Conservation (phyloP, 257 asterid genomes). For the Verbascum thapsus region DNA sequence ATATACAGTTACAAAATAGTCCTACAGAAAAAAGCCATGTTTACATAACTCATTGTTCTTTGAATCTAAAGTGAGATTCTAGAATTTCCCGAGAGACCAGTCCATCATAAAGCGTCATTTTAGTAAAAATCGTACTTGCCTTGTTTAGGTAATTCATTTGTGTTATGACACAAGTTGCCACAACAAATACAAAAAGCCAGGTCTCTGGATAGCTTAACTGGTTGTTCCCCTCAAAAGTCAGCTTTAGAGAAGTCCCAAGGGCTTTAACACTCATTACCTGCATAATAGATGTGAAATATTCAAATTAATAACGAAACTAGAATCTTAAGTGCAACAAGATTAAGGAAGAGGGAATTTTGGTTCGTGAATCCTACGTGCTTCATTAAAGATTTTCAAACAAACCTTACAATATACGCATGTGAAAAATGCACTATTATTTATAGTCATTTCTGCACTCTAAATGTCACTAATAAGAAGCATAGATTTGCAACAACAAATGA, state of each 20-base stretch:
- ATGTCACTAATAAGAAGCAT: neutral
- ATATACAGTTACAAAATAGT: too few relatives aligned
- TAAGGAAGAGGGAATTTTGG: neutral
- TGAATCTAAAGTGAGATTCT: conserved; percentile 2
- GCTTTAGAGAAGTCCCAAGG: conserved; percentile 76
- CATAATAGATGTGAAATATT: conserved; percentile 26
- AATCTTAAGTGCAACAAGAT: neutral
- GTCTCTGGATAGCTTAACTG: conserved; percentile 77
- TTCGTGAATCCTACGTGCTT: conserved; percentile 1
- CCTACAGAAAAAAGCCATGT: too few relatives aligned
- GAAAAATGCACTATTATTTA: neutral
- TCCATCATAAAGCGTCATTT: conserved; percentile 17
- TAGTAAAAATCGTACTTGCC: conserved; percentile 42
- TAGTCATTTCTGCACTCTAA: conserved; percentile 15
- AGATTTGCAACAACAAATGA: neutral
- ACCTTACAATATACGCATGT: neutral
- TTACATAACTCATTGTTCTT: neutral
- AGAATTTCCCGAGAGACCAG: conserved; percentile 16
- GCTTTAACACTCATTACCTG: conserved; percentile 97
- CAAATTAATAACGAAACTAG: conserved; percentile 17
- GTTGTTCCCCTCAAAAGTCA: conserved; percentile 85
- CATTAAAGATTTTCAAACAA: neutral
- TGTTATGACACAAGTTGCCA: conserved; percentile 73
- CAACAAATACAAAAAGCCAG: conserved; percentile 73
- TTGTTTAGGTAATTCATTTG: conserved; percentile 94